Base-by-base conservation (phyloP, 805 yeast genomes). In the Candida wancherniae region DNA sequence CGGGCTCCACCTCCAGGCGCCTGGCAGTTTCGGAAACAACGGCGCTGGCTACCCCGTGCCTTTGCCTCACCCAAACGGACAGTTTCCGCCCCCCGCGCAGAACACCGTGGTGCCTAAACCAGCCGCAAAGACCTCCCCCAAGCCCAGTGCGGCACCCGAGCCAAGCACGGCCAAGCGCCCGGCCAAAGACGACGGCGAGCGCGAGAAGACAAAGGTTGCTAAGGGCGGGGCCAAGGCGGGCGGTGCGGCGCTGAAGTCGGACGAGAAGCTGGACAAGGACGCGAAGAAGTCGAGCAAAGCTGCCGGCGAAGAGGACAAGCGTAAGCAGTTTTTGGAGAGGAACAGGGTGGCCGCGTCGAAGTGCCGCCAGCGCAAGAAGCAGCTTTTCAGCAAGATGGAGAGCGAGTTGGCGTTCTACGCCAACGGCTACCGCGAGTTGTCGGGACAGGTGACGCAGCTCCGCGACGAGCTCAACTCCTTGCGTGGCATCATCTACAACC, bases 271-370 rank as follows among this genome's bases (percentile, higher is more conserved):
- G 13, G 34, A 23, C 12, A 29, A 36, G 9, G 36, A 28, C n/a
- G 20, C 28, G 17, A 28, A 26, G 9, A 20, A 16, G 3, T 33
- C 21, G 6, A 25, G 24, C 10, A 40, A 36, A 4, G 41, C 22
- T 9, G 34, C 27, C 21, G 37, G 51, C 9, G 61, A 60, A 26
- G 62, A 50, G 17, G 63, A 58, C 9, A 86, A 84, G 50, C 73
- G 88, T 41, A 77, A 70, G 53, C 80, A 67, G 51, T 90, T 76
- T 48, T 58, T 92, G 42, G 98, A 92, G 53, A 70, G 97, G 41
- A 92, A 92, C 57, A 71, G 98, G 36, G 76, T 92, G 7, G 98
- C 98, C 0, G 98, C 98, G 0, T 77, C 92, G 15, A 88, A 87
- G 53, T 92, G 97, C 65, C 75, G 98, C 37, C 94, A 84, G 58